Conservation (phyloP, 306 rosid genomes). For the Sicyos baderoa region DNA sequence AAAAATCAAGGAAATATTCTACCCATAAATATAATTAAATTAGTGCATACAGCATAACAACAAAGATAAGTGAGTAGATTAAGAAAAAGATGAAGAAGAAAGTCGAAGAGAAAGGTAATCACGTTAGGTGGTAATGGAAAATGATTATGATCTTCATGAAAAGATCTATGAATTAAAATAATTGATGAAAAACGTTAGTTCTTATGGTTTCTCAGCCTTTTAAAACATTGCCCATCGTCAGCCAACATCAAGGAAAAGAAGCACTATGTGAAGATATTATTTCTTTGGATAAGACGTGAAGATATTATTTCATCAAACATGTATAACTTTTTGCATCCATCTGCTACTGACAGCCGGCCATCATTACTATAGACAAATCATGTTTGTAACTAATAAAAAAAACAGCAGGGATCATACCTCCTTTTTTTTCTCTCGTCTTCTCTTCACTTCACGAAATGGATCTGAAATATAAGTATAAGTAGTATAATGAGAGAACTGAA, state of each 20-base stretch:
- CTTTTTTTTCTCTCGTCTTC: slow-evolving; percentile 83
- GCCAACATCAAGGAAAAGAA: neutral
- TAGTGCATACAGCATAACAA: neutral
- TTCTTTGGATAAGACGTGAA: too few relatives aligned
- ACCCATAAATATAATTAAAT: neutral
- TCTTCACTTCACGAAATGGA: slow-evolving; percentile 90
- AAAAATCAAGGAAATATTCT: neutral
- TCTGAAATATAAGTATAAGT: slow-evolving; percentile 34
- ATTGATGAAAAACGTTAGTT: too few relatives aligned
- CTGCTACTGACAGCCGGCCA: neutral
- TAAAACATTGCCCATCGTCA: neutral
- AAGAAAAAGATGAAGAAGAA: neutral
- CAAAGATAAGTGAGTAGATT: neutral
- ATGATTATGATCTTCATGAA: neutral
- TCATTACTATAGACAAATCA: neutral
- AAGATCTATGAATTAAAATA: neutral
- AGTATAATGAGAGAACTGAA: slow-evolving; percentile 2
- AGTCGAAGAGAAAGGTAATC: neutral
- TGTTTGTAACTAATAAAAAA: neutral
- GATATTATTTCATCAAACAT: too few relatives aligned
- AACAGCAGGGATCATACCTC: slow-evolving; percentile 37
- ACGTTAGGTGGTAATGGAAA: neutral
- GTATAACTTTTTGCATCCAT: neutral
- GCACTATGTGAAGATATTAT: neutral
- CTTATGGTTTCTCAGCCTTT: neutral